Base-by-base conservation (phyloP, 148 eudicot species). In the Silene latifolia region DNA sequence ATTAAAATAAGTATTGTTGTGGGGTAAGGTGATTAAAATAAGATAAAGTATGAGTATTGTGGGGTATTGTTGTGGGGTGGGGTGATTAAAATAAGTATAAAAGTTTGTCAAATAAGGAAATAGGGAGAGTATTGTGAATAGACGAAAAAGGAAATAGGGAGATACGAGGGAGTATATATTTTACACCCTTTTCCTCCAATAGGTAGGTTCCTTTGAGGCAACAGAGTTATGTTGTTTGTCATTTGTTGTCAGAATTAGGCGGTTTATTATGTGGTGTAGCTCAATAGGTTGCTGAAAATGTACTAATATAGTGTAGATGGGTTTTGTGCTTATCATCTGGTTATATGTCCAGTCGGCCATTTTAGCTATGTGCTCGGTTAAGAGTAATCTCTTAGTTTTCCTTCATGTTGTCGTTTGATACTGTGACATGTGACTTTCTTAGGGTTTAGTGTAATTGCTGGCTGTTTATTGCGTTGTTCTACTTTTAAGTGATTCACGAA, bases 401-500 rank as follows among this genome's bases (percentile, higher is more conserved):
- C 24, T 13, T 32, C 47, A 59, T 58, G 51, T 72, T 58, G 74
- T 57, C 1, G 21, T 17, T 44, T 56, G 0, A 59, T 53, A 9
- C 10, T 25, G 24, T 53, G 0, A 42, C 58, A 75, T 32, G 20
- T 39, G 27, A 58, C 23, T 17, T 63, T 51, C 27, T 60, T 20
- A 54, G 15, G 56, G 44, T 32, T 20, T 4, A 32, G 17, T 39
- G 69, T 66, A 32, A 65, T 29, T 32, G 23, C 19, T 18, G 12
- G 48, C 12, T 18, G 13, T 27, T 27, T 63, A 27, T 29, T 70
- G 46, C 32, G 56, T 7, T 69, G 25, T 51, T 47, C 2, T 14
- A 11, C 65, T 72, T 15, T 19, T 29, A 5, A 54, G 11, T 51
- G 74, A 71, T 63, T 19, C 29, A 15, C 44, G 17, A 81, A 58